These are phyloP conservation scores for Calonectria hongkongensis DNA, from an alignment of 2,329 filamentous ascomycete species.

Conservation along the genomic window DNA sequence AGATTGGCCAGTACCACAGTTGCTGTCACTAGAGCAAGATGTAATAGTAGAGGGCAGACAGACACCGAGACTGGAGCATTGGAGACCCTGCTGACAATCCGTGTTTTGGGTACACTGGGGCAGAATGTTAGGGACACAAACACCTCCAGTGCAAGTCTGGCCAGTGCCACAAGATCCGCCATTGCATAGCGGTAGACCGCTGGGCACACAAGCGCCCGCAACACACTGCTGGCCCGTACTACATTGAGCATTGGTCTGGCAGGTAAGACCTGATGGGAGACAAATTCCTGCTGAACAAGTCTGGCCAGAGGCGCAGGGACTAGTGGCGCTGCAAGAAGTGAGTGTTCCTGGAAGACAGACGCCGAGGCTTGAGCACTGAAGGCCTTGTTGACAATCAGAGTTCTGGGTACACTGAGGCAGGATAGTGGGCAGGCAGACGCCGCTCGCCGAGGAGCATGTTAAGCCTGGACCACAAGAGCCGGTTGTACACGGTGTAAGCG, in stretches of 20 bases:
- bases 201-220: background rate
- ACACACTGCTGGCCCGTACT: conserved; percentile 16
- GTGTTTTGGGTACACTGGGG: conserved; percentile 8
- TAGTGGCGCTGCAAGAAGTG: background rate
- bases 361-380: conserved; percentile 2
- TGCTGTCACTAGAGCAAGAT: background rate
- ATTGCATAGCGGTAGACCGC: background rate
- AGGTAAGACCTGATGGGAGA: background rate
- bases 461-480: conserved; percentile 6
- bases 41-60: conserved; percentile 9
- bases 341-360: background rate
- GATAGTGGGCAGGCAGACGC: conserved; percentile 13
- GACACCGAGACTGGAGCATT: conserved; percentile 8
- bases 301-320: background rate
- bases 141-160: background rate
- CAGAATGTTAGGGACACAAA: conserved; percentile 14
- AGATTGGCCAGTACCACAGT: conserved; percentile 7
- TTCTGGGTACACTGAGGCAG: conserved; percentile 9
- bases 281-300: conserved; percentile 5
- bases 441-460: conserved; percentile 7
- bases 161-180: conserved; percentile 3
- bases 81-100: conserved; percentile 14
- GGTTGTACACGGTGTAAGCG: conserved; percentile 9
- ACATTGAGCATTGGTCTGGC: conserved; percentile 7
- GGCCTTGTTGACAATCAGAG: conserved; percentile 8